Percentiles rank a stretch among this genome's conserved stretches.
Evolutionary conservation across 164 flowering plant species (phyloP).

Genomic region (Pachysandra terminalis): DNA sequence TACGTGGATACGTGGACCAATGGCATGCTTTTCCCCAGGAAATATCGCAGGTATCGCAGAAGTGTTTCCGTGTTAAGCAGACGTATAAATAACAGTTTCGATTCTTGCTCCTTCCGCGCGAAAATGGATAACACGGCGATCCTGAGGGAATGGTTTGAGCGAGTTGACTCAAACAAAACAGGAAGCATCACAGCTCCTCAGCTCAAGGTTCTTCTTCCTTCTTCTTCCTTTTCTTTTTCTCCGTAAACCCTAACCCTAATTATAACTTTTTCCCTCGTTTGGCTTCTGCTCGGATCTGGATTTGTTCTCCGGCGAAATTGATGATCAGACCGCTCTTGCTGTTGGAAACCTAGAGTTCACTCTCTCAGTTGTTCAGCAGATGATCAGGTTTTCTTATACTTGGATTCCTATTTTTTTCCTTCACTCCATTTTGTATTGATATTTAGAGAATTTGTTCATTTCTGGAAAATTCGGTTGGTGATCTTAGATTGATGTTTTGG

Average conservation of each 20-base stretch:
- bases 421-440: background rate
- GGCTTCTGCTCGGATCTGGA: background rate
- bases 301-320: background rate
- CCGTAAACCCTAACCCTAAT: background rate
- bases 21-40: too few species aligned
- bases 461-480: background rate
- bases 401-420: background rate
- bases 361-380: slow-evolving; percentile 72
- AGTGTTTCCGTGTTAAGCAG: too few species aligned
- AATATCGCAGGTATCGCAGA: too few species aligned
- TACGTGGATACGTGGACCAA: too few species aligned
- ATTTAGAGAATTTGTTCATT: too few species aligned
- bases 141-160: slow-evolving; percentile 73
- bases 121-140: slow-evolving; percentile 49
- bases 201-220: slow-evolving; percentile 46
- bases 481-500: slow-evolving; percentile 4
- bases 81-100: background rate
- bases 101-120: slow-evolving; percentile 4
- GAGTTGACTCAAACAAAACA: slow-evolving; percentile 63
- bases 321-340: slow-evolving; percentile 53
- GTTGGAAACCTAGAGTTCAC: slow-evolving; percentile 69
- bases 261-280: background rate
- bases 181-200: slow-evolving; percentile 67
- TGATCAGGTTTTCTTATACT: slow-evolving; percentile 54
- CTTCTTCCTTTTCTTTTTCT: background rate